Evolutionary conservation across 108 stramenopile species (phyloP).

Genomic region (Fistulifera pelliculosa): DNA sequence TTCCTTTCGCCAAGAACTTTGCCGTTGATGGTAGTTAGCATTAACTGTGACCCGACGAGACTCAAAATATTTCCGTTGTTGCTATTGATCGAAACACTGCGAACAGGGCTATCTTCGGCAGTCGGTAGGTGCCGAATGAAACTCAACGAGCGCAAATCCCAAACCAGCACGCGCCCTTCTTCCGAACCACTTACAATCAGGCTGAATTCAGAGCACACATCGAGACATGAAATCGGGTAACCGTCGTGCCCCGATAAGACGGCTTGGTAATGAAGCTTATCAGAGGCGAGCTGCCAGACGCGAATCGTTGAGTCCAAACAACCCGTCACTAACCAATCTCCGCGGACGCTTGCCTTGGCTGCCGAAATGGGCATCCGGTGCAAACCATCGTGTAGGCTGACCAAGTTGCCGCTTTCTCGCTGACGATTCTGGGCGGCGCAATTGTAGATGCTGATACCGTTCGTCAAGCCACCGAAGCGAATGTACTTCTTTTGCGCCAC

Average conservation of each 20-base stretch:
- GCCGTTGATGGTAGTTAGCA: conserved; percentile 89
- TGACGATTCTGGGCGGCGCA: conserved; percentile 51
- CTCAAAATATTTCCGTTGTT: conserved; percentile 85
- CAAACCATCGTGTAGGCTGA: conserved; percentile 88
- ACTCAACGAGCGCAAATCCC: conserved; percentile 87
- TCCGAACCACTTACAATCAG: conserved; percentile 83
- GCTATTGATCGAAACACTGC: conserved; percentile 80
- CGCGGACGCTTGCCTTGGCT: conserved; percentile 65
- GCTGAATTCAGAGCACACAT: conserved; percentile 76
- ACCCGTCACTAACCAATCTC: conserved; percentile 80
- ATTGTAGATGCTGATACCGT: conserved; percentile 79
- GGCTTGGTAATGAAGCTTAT: conserved; percentile 66
- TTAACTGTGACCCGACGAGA: conserved; percentile 64
- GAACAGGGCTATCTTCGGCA: conserved; percentile 19
- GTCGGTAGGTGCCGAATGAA: conserved; percentile 70
- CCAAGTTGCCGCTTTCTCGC: conserved; percentile 72
- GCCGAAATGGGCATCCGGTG: conserved; percentile 77
- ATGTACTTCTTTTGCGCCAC: conserved; percentile 65
- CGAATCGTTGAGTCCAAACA: conserved; percentile 85
- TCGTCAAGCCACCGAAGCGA: conserved; percentile 70
- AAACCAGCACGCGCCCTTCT: conserved; percentile 81
- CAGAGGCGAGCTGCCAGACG: conserved; percentile 75
- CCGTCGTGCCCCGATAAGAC: conserved; percentile 86
- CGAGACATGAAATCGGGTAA: conserved; percentile 79
- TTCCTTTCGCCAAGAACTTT: conserved; percentile 46